phyloP scores from a whole-genome alignment of 2,329 filamentous ascomycete species.

The Teratosphaeria viscida region DNA sequence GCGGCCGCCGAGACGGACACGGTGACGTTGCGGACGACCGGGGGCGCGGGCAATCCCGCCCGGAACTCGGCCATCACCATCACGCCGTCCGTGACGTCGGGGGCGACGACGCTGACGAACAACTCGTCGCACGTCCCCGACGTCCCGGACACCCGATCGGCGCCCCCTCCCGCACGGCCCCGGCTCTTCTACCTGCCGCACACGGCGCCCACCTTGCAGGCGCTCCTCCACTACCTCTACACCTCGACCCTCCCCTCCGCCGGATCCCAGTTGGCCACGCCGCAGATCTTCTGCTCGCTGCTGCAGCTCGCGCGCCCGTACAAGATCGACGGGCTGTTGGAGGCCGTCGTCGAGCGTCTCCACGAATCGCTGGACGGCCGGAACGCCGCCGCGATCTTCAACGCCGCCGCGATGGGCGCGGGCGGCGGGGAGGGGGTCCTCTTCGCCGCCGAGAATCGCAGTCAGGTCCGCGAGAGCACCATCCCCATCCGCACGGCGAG shows the following conservation, averaged over 20 bases:
- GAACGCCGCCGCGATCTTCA: slow-evolving; percentile 95
- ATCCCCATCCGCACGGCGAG: slow-evolving; percentile 39
- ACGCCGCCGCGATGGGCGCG: slow-evolving; percentile 94
- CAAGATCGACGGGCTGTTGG: slow-evolving; percentile 80
- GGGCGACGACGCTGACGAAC: slow-evolving; percentile 35
- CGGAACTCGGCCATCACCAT: slow-evolving; percentile 80
- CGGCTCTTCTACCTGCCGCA: slow-evolving; percentile 88
- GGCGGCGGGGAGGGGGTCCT: slow-evolving; percentile 80
- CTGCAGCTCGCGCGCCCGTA: slow-evolving; percentile 90
- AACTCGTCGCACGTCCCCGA: slow-evolving; percentile 30
- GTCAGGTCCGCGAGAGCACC: slow-evolving; percentile 29
- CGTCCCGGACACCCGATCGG: slow-evolving; percentile 42
- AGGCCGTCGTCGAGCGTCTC: slow-evolving; percentile 83
- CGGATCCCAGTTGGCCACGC: slow-evolving; percentile 71
- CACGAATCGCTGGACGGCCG: slow-evolving; percentile 83
- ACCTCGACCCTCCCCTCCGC: slow-evolving; percentile 75
- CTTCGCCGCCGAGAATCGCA: slow-evolving; percentile 34
- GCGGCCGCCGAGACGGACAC: slow-evolving; percentile 58
- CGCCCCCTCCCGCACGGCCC: slow-evolving; percentile 55
- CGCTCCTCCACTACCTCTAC: slow-evolving; percentile 86
- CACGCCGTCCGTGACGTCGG: slow-evolving; percentile 52
- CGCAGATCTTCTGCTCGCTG: slow-evolving; percentile 89
- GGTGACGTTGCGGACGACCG: slow-evolving; percentile 58
- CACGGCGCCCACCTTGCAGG: slow-evolving; percentile 77
- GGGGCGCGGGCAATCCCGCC: slow-evolving; percentile 37